Percentiles rank a stretch among this genome's conserved stretches.
These are phyloP conservation scores for Fragaria iinumae DNA, from an alignment of 306 rosid species.

Conservation along the genomic window DNA sequence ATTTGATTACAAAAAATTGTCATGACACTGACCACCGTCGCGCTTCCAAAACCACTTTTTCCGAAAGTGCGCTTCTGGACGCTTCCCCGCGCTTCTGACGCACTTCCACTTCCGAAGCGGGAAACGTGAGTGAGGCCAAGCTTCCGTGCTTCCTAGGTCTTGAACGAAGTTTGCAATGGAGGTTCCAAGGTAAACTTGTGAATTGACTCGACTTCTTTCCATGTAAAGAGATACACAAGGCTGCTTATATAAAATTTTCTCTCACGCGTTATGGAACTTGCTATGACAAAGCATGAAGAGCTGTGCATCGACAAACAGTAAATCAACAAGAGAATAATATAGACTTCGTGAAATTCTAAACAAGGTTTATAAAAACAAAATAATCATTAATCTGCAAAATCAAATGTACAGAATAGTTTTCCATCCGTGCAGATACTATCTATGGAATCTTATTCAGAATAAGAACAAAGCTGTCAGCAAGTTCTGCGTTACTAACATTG, in stretches of 20 bases:
- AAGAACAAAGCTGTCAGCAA: constrained; percentile 6
- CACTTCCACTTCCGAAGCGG: too few relatives aligned
- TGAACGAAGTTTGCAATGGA: too few relatives aligned
- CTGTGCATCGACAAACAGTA: background rate
- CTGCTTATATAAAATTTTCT: background rate
- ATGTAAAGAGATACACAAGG: background rate
- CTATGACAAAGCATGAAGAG: background rate
- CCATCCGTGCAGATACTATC: background rate
- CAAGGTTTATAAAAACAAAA: background rate
- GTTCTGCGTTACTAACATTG: constrained; percentile 3
- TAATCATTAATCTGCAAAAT: background rate
- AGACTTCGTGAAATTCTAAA: background rate
- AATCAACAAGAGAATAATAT: background rate
- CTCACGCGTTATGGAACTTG: background rate
- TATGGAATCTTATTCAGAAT: background rate
- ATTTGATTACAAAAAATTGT: too few relatives aligned
- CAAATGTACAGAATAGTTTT: background rate
- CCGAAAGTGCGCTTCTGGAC: too few relatives aligned
- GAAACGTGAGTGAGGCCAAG: too few relatives aligned
- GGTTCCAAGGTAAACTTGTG: too few relatives aligned
- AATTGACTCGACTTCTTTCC: too few relatives aligned
- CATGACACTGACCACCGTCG: too few relatives aligned
- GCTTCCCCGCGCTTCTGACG: too few relatives aligned
- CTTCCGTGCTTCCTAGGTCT: too few relatives aligned
- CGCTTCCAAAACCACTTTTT: too few relatives aligned